phyloP scores from a whole-genome alignment of 2,329 filamentous ascomycete species.

The Neurospora sp. region DNA sequence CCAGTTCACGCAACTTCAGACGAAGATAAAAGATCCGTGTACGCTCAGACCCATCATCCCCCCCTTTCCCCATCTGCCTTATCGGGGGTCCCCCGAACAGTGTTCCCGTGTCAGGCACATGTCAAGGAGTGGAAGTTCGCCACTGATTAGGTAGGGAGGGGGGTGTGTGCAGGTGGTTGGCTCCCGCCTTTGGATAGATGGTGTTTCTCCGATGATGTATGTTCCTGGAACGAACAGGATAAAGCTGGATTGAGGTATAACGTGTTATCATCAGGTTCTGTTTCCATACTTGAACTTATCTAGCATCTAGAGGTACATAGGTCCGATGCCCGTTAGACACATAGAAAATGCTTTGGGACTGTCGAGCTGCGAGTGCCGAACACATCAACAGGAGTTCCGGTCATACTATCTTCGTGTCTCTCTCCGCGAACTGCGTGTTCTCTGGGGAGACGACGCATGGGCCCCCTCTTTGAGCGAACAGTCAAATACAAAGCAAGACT shows the following conservation, averaged over 20 bases:
- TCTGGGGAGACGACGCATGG: neutral
- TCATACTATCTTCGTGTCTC: too few species aligned
- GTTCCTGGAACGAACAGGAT: neutral
- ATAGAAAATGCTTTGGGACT: neutral
- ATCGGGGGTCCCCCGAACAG: neutral
- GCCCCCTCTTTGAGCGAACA: neutral
- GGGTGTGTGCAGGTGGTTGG: neutral
- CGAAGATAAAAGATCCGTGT: neutral
- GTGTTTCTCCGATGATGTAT: neutral
- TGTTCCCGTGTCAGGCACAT: neutral
- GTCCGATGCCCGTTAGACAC: neutral
- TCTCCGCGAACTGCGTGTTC: neutral
- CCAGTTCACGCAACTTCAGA: neutral
- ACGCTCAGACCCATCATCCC: neutral
- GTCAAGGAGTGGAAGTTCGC: neutral
- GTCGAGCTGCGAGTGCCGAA: neutral
- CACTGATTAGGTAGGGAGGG: neutral
- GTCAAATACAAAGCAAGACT: neutral
- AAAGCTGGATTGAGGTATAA: neutral
- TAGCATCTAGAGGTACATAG: neutral
- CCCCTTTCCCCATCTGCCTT: neutral
- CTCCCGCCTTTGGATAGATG: neutral
- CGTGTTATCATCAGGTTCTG: neutral
- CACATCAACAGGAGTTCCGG: too few species aligned
- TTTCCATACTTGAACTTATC: neutral